These are phyloP conservation scores for Beauveria pseudobassiana DNA, from an alignment of 2,329 filamentous ascomycete genomes.

Conservation along the genomic window DNA sequence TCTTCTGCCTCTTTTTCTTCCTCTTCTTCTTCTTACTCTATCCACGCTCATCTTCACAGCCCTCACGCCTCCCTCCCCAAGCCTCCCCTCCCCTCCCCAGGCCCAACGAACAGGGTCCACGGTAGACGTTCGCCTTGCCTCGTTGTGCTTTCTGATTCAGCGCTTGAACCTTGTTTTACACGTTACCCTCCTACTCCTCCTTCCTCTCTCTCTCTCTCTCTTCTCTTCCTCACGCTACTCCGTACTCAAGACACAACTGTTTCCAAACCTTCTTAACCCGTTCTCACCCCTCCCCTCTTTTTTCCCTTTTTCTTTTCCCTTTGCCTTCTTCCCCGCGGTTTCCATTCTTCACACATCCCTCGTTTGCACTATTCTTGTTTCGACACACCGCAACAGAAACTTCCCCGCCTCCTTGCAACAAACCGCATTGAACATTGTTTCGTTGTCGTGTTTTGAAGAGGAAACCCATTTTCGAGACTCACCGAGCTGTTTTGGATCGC, in stretches of 20 bases:
- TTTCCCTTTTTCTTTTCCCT: not conserved
- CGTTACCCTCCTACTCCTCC: not conserved
- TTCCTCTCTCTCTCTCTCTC: not conserved
- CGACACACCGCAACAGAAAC: not conserved
- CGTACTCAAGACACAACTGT: not conserved
- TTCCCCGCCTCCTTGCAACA: not conserved
- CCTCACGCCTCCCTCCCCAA: not conserved
- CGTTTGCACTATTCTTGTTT: not conserved
- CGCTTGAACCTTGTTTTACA: slow-evolving; percentile 11
- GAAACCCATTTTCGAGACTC: not conserved
- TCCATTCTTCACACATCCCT: too few relatives aligned
- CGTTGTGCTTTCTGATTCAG: slow-evolving; percentile 5
- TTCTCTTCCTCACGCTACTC: not conserved
- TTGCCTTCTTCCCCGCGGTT: not conserved
- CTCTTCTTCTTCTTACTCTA: not conserved
- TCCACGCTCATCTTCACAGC: not conserved
- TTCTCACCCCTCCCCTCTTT: not conserved
- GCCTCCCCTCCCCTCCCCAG: not conserved
- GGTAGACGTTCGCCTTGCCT: slow-evolving; percentile 4
- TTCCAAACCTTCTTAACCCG: slow-evolving; percentile 2
- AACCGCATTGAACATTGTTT: not conserved
- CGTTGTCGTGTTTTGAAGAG: not conserved
- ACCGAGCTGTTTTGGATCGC: too few relatives aligned
- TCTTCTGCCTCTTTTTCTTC: not conserved
- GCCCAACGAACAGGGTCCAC: slow-evolving; percentile 9